Evolutionary conservation across 2,329 filamentous ascomycete genomes (phyloP), one percentile per base, ranked within the genome.

Genomic region (Anthostomella pinea): DNA sequence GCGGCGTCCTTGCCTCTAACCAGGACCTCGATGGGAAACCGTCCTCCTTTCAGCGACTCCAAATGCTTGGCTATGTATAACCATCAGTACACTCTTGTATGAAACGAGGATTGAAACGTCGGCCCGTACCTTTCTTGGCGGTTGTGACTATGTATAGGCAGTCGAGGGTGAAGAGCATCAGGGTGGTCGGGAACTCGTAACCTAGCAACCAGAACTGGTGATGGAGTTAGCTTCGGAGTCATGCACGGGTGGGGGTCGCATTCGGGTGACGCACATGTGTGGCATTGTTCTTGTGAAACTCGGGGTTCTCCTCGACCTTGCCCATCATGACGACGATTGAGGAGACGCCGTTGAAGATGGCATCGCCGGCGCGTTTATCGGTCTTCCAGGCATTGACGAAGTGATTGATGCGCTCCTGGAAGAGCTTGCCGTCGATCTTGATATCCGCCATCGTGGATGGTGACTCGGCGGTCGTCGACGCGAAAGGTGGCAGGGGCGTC

Each of bases 111-210:
- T n/a, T 16, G 13, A 5, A 15, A 21, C 16, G 39, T 28, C 20
- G 26, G 21, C 33, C 5, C 44, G 42, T 60, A 95, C 89, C 91
- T 80, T 98, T 98, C 70, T 98, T 98, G 41, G 87, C 84, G 5
- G 93, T 98, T 6, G 93, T 98, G 49, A 98, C 81, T 41, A 97
- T 84, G 67, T 93, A 94, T 53, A 97, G 74, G 30, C 81, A 81
- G 44, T 97, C 93, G 43, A 83, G 70, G 1, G 91, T 97, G 62
- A 98, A 82, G 34, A 98, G 76, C 73, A 98, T 88, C 47, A 98
- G 73, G 0, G 93, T 98, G 24, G 91, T 90, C 21, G 93, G 93
- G 59, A 98, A 98, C 64, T 98, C 93, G 72, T 98, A 98, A 56
- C 93, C 93, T 45, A 98, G 79, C 37, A 98, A 76, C 94, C 94